Conservation (phyloP, 2,329 filamentous ascomycete species). For the Alternaria burnsii region DNA sequence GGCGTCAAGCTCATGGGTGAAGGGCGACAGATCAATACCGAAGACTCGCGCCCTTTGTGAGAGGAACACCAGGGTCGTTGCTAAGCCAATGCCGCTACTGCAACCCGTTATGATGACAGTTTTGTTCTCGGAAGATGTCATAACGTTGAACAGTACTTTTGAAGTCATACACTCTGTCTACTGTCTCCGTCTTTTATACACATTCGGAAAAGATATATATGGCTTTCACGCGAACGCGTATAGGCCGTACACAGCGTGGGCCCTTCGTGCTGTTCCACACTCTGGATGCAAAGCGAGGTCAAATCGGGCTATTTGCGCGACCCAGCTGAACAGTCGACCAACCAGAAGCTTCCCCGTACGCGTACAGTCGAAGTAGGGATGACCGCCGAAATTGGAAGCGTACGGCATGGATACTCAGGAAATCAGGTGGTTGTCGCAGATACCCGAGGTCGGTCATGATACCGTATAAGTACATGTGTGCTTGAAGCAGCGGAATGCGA, state of each 20-base stretch:
- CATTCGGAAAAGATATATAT: neutral
- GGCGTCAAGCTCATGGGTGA: slow-evolving; percentile 12
- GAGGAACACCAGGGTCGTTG: slow-evolving; percentile 31
- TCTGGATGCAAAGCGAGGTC: neutral
- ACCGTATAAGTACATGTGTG: neutral
- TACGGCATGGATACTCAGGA: neutral
- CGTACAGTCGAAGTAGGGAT: neutral
- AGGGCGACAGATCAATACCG: slow-evolving; percentile 34
- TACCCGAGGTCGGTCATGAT: neutral
- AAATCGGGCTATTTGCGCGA: slow-evolving; percentile 2
- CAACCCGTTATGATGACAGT: slow-evolving; percentile 33
- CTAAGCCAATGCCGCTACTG: slow-evolving; percentile 37
- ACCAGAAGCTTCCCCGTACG: neutral
- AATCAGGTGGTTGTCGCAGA: neutral
- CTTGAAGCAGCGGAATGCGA: neutral
- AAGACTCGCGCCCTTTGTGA: slow-evolving; percentile 31
- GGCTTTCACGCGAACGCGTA: neutral
- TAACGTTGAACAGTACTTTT: neutral
- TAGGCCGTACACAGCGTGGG: neutral
- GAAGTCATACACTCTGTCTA: too few species aligned
- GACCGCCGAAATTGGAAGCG: neutral
- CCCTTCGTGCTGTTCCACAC: neutral
- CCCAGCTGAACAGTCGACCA: neutral
- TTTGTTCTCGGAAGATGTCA: slow-evolving; percentile 20
- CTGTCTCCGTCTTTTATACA: neutral